A percentile compares a stretch with the other conserved stretches of the same genome.
These are phyloP conservation scores for Alternaria conjuncta DNA, from an alignment of 2,329 filamentous ascomycete species.

Conservation along the genomic window DNA sequence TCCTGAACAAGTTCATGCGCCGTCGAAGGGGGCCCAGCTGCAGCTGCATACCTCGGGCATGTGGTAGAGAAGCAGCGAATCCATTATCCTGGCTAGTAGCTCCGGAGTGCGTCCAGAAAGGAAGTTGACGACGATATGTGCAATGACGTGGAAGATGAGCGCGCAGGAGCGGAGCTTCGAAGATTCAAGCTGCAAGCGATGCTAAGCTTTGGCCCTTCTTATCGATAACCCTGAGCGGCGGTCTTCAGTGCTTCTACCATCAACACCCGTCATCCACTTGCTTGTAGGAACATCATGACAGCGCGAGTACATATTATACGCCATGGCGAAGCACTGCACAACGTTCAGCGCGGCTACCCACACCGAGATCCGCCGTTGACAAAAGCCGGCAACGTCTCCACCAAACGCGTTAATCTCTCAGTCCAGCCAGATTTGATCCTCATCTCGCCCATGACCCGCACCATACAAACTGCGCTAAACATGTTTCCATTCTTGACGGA, in stretches of 20 bases:
- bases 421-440: constrained; percentile 23
- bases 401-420: constrained; percentile 13
- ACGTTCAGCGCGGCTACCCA: constrained; percentile 20
- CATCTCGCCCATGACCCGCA: constrained; percentile 34
- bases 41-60: neutral
- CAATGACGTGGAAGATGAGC: neutral
- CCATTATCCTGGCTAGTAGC: neutral
- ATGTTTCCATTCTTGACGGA: constrained; percentile 19
- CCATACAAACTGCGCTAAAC: constrained; percentile 30
- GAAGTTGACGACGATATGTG: neutral
- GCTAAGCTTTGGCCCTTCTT: neutral
- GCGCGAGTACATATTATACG: constrained; percentile 25
- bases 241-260: neutral
- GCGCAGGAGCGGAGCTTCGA: neutral
- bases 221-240: neutral
- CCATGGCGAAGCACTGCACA: constrained; percentile 31
- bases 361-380: constrained; percentile 30
- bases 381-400: constrained; percentile 13
- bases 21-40: neutral
- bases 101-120: neutral
- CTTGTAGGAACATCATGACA: neutral
- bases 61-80: neutral
- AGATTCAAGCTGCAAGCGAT: neutral
- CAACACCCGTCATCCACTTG: neutral
- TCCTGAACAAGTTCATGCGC: neutral